Conservation (phyloP, 371 early-diverging fungal species). For the Rhizopus sp. region DNA sequence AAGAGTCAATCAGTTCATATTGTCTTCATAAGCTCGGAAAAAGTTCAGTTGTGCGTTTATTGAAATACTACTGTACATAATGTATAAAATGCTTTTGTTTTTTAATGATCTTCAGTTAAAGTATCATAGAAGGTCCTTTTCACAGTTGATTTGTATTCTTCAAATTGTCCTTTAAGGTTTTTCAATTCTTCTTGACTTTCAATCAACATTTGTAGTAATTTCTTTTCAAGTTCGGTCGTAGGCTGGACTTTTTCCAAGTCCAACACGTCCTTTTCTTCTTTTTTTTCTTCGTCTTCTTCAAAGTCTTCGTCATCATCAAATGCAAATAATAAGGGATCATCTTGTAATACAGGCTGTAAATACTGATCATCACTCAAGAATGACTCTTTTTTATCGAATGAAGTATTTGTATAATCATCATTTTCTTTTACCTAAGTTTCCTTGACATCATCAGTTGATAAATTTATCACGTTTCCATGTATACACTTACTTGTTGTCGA, state of each 20-base stretch:
- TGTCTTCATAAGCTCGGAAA: too few species aligned
- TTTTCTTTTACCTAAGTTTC: background rate
- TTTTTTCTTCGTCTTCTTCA: conserved; percentile 28
- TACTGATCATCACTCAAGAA: conserved; percentile 73
- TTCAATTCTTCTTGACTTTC: conserved; percentile 51
- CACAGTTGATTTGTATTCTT: conserved; percentile 71
- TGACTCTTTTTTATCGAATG: conserved; percentile 38
- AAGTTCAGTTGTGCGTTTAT: too few species aligned
- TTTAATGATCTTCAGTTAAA: conserved; percentile 21
- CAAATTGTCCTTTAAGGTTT: conserved; percentile 60
- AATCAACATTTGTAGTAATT: conserved; percentile 53
- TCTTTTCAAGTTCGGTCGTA: conserved; percentile 58
- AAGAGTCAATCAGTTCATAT: too few species aligned
- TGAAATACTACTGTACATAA: too few species aligned
- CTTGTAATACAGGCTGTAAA: conserved; percentile 77
- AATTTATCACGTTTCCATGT: too few species aligned
- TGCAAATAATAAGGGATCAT: conserved; percentile 76
- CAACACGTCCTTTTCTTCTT: conserved; percentile 7
- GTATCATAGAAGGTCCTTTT: conserved; percentile 71
- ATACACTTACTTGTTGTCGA: conserved; percentile 50
- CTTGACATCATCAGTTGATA: conserved; percentile 8
- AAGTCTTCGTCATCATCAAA: conserved; percentile 71
- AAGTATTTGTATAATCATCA: background rate
- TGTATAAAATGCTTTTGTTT: background rate
- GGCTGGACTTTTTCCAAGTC: conserved; percentile 28